Conservation (phyloP, 116 monocot species). For the Trichopus zeylanicus region DNA sequence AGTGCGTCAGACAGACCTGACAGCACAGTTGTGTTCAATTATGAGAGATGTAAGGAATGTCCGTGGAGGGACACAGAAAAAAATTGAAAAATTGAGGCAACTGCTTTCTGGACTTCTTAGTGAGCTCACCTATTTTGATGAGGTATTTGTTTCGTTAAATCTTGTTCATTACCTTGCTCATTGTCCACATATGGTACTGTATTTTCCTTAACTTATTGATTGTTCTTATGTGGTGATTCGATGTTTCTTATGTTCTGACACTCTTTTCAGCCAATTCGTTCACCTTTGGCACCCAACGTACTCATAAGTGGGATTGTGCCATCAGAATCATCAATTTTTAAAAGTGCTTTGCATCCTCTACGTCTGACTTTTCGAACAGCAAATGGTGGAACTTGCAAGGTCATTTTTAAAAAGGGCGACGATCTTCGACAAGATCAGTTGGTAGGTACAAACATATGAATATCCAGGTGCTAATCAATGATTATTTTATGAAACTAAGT, state of each 20-base stretch:
- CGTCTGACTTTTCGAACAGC: conserved; percentile 75
- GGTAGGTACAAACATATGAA: conserved; percentile 39
- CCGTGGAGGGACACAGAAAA: conserved; percentile 88
- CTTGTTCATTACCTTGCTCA: background rate
- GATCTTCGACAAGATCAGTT: conserved; percentile 98
- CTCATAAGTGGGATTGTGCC: conserved; percentile 87
- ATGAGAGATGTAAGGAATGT: conserved; percentile 91
- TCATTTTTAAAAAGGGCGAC: conserved; percentile 98
- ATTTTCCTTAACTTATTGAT: background rate
- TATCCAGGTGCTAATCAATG: too few species aligned
- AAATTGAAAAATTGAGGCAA: conserved; percentile 90
- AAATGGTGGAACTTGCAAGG: conserved; percentile 72
- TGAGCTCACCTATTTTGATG: conserved; percentile 94
- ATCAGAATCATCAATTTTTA: conserved; percentile 90
- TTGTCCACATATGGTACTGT: background rate
- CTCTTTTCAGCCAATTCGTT: conserved; percentile 80
- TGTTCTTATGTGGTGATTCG: background rate
- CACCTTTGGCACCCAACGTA: conserved; percentile 65
- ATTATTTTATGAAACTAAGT: too few species aligned
- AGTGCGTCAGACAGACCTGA: conserved; percentile 77
- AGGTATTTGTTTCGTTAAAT: conserved; percentile 38
- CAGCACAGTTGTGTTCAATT: conserved; percentile 81
- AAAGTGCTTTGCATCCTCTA: conserved; percentile 89
- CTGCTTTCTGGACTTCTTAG: conserved; percentile 86
- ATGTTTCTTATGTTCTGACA: background rate